Conservation (phyloP, 2,329 filamentous ascomycete species). For the Fusarium domesticum region DNA sequence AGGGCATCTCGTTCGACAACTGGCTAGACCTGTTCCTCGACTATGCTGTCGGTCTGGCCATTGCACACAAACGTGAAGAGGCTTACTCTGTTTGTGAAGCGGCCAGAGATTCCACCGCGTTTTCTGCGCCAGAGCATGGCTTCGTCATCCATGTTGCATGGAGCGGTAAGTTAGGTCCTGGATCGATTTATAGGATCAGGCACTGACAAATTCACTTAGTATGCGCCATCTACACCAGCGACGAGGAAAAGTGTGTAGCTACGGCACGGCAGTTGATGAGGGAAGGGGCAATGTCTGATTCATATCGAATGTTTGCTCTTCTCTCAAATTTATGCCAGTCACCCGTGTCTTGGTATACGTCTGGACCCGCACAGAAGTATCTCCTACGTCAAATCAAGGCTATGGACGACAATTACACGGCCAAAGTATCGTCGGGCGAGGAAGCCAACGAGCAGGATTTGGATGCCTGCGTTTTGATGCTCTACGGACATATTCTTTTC, state of each 20-base stretch:
- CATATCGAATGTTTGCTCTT: slow-evolving; percentile 77
- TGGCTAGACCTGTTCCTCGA: slow-evolving; percentile 92
- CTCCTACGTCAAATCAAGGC: slow-evolving; percentile 87
- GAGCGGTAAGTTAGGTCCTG: slow-evolving; percentile 53
- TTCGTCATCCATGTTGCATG: slow-evolving; percentile 75
- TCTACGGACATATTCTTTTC: slow-evolving; percentile 89
- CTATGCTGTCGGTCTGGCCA: slow-evolving; percentile 75
- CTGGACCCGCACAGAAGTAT: slow-evolving; percentile 83
- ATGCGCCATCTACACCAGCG: slow-evolving; percentile 77
- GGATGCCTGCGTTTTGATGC: slow-evolving; percentile 77
- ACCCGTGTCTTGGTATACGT: slow-evolving; percentile 71
- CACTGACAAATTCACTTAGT: slow-evolving; percentile 43
- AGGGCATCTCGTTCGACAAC: slow-evolving; percentile 73
- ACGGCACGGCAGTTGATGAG: slow-evolving; percentile 82
- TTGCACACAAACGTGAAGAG: slow-evolving; percentile 62
- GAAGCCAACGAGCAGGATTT: slow-evolving; percentile 38
- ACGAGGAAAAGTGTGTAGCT: slow-evolving; percentile 70
- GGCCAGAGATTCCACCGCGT: slow-evolving; percentile 77
- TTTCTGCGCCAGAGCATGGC: slow-evolving; percentile 66
- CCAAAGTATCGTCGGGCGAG: slow-evolving; percentile 19
- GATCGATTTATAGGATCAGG: too few relatives aligned
- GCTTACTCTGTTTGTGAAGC: slow-evolving; percentile 79
- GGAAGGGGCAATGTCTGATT: slow-evolving; percentile 75
- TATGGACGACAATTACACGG: slow-evolving; percentile 63
- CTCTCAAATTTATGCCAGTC: slow-evolving; percentile 75